Conservation (phyloP, 2,329 filamentous ascomycete genomes). For the Cordyceps javanica region DNA sequence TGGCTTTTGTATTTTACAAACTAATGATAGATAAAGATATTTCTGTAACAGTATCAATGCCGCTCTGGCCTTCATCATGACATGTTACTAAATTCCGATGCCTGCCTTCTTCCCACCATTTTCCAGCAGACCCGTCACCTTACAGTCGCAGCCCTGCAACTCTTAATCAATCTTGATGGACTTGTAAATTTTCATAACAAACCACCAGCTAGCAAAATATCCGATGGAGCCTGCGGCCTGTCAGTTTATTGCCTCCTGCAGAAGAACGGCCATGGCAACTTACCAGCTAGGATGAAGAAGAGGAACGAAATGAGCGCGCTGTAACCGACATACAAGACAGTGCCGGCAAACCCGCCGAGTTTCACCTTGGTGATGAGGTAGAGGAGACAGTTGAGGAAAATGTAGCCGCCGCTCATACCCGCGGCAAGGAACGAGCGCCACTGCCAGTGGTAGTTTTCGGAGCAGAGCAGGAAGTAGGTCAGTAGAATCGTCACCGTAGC, state of each 20-base stretch:
- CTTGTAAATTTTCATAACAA: conserved; percentile 86
- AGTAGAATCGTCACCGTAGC: conserved; percentile 88
- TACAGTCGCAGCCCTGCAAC: not conserved
- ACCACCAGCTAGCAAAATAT: conserved; percentile 91
- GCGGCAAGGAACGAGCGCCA: conserved; percentile 92
- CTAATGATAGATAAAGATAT: conserved; percentile 7
- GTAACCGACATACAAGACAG: conserved; percentile 90
- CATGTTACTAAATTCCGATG: not conserved
- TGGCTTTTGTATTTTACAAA: conserved; percentile 12
- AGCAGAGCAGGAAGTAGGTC: conserved; percentile 93
- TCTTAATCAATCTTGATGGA: conserved; percentile 95
- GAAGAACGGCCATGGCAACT: conserved; percentile 28
- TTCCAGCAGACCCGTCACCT: too few species aligned
- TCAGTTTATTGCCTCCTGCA: conserved; percentile 14
- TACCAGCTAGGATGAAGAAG: conserved; percentile 92
- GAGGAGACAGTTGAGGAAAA: conserved; percentile 84
- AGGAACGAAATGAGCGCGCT: conserved; percentile 82
- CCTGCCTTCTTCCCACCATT: not conserved
- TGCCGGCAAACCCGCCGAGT: conserved; percentile 77
- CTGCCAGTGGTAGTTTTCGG: conserved; percentile 98
- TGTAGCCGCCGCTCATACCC: conserved; percentile 83
- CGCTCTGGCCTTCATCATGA: conserved; percentile 5
- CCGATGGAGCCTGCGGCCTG: conserved; percentile 72
- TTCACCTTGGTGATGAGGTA: conserved; percentile 88
- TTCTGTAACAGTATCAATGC: conserved; percentile 9